Base-by-base conservation (phyloP, 1,284 basidiomycete genomes). In the Pulchroboletus neoregius region DNA sequence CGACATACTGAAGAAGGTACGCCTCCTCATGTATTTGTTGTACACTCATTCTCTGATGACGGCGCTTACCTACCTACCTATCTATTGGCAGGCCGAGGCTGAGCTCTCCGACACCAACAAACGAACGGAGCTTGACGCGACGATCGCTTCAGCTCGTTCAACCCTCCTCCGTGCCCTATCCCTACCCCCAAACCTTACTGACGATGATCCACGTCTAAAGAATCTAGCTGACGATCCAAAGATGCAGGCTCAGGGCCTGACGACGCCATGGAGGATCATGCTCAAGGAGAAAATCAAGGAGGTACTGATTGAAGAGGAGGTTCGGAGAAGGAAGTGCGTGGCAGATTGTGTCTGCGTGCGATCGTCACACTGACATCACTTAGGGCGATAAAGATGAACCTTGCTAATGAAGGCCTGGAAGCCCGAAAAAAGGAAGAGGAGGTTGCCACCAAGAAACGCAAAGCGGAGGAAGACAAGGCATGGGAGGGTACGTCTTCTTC, bases 391-490 rank as follows among this genome's bases (percentile, higher is more conserved):
- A 91, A 91, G 70, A 82, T 90, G 82, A 90, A 90, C 59, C 68
- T 91, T 39, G 88, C 88, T 4, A 91, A 91, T 56, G 88, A 91
- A 66, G 88, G 87, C 11, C 68, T 89, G 4, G 87, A 91, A 61
- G 88, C 88, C 8, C 75, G 80, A 55, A 87, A 84, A 72, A 91
- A 91, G 64, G 87, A 91, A 48, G 87, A 88, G 46, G 87, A 91
- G 56, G 73, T 84, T n/a, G 66, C 71, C 15, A 56, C 77, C 13
- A 83, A 67, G 71, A 91, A 91, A 66, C 76, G 87, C 47, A 91
- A 91, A 60, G 87, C 77, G 3, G 87, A 91, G 56, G 87, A 90
- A 7, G 88, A 91, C 53, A 85, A 80, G 52, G 69, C 66, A 15
- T 91, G 87, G 88, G 87, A 91, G 75, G 86, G 87, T 88, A 51